A percentile compares a stretch with the other conserved stretches of the same genome.
These are phyloP conservation scores for Daldinia caldariorum DNA, from an alignment of 495 filamentous ascomycete genomes.

Conservation along the genomic window DNA sequence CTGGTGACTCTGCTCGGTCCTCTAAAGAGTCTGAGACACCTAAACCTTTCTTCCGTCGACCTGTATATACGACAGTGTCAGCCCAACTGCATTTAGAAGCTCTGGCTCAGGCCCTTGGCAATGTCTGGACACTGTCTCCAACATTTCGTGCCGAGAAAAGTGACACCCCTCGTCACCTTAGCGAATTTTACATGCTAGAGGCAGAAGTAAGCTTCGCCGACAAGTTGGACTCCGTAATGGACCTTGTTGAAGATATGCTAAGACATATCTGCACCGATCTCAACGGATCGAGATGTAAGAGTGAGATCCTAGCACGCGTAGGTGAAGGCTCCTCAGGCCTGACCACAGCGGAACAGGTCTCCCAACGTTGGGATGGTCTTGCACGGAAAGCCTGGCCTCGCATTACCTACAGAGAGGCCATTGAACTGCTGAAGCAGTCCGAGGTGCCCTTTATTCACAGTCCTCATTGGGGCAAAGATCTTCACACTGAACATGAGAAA, in stretches of 20 bases:
- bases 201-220: slow-evolving; percentile 84
- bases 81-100: slow-evolving; percentile 95
- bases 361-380: slow-evolving; percentile 76
- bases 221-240: slow-evolving; percentile 74
- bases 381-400: slow-evolving; percentile 73
- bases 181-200: slow-evolving; percentile 99
- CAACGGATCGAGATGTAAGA: slow-evolving; percentile 62
- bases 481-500: slow-evolving; percentile 93
- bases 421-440: slow-evolving; percentile 71
- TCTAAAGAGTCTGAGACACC: slow-evolving; percentile 35
- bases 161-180: slow-evolving; percentile 92
- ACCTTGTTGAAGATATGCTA: slow-evolving; percentile 80
- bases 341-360: slow-evolving; percentile 58
- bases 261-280: slow-evolving; percentile 67
- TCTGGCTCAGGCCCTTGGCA: slow-evolving; percentile 84
- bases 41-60: slow-evolving; percentile 76
- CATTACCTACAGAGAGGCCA: slow-evolving; percentile 85
- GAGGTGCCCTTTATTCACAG: slow-evolving; percentile 69
- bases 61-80: slow-evolving; percentile 97
- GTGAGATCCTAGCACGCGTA: slow-evolving; percentile 63
- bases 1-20: slow-evolving; percentile 43
- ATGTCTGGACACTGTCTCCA: slow-evolving; percentile 93
- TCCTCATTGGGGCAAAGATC: slow-evolving; percentile 75
- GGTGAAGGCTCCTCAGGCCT: slow-evolving; percentile 49
- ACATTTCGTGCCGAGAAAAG: slow-evolving; percentile 95